phyloP scores from a whole-genome alignment of 306 rosid species.

The Begonia peltatifolia region DNA sequence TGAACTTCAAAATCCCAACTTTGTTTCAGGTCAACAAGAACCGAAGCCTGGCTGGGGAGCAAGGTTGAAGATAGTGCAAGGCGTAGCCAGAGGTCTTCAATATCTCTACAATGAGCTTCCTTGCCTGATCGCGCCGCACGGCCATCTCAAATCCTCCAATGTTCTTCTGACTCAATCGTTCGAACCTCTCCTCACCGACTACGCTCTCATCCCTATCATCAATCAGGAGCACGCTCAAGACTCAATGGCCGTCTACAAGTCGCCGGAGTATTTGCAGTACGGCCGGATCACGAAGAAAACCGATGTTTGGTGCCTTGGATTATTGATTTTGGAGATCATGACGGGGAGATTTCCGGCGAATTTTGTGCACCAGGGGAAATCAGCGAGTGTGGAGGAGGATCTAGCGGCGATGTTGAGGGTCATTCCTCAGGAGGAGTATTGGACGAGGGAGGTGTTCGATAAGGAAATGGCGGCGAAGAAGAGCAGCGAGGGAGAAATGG shows the following conservation, averaged over 20 bases:
- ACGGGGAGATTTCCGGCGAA: conserved; percentile 48
- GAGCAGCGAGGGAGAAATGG: conserved; percentile 37
- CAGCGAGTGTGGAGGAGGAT: conserved; percentile 35
- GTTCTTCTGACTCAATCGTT: conserved; percentile 42
- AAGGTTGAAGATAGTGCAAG: conserved; percentile 65
- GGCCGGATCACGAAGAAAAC: conserved; percentile 74
- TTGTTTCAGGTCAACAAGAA: conserved; percentile 31
- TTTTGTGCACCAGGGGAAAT: conserved; percentile 39
- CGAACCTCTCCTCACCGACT: conserved; percentile 72
- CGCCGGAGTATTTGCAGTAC: conserved; percentile 56
- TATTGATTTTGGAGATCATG: conserved; percentile 52
- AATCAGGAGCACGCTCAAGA: conserved; percentile 65
- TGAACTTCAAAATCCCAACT: conserved; percentile 32
- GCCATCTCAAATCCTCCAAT: conserved; percentile 79
- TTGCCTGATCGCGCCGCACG: conserved; percentile 58
- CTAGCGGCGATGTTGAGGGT: conserved; percentile 15
- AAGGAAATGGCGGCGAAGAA: conserved; percentile 26
- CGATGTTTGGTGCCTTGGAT: conserved; percentile 79
- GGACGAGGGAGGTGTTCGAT: conserved; percentile 49
- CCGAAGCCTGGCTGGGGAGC: conserved; percentile 55
- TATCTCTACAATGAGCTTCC: conserved; percentile 62
- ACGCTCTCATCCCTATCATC: conserved; percentile 58
- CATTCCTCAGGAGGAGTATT: conserved; percentile 28
- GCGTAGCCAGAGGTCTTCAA: conserved; percentile 57
- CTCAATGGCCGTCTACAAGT: conserved; percentile 56